A percentile compares a stretch with the other conserved stretches of the same genome.
phyloP scores from a whole-genome alignment of 2,329 filamentous ascomycete genomes.

The Oidium heveae region DNA sequence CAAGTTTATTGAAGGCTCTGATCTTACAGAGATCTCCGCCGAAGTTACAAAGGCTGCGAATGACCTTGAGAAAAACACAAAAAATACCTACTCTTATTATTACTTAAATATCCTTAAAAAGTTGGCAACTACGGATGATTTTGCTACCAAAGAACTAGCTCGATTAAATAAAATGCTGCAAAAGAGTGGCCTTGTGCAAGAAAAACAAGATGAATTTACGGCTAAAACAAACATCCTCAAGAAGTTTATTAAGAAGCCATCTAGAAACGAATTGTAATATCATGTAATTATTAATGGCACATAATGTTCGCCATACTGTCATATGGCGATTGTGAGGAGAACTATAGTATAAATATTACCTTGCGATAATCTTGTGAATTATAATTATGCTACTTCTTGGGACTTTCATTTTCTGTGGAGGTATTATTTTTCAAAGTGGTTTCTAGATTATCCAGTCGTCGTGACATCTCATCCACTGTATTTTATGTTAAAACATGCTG shows the following conservation, averaged over 20 bases:
- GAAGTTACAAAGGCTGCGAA: constrained; percentile 50
- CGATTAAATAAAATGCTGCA: constrained; percentile 55
- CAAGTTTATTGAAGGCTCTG: constrained; percentile 38
- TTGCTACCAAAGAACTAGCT: constrained; percentile 62
- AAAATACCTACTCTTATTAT: constrained; percentile 71
- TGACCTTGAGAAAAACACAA: constrained; percentile 31
- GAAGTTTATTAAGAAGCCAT: constrained; percentile 41
- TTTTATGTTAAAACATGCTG: background rate
- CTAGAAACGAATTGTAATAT: constrained; percentile 15
- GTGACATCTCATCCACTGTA: constrained; percentile 82
- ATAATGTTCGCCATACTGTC: too few relatives aligned
- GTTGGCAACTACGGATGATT: constrained; percentile 50
- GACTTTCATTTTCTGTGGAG: constrained; percentile 4
- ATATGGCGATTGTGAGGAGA: too few relatives aligned
- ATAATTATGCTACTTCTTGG: background rate
- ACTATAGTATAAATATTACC: too few relatives aligned
- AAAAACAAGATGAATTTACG: constrained; percentile 74
- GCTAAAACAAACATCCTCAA: constrained; percentile 71
- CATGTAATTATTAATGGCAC: too few relatives aligned
- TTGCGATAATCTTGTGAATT: too few relatives aligned
- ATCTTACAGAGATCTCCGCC: constrained; percentile 34
- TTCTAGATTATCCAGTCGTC: constrained; percentile 56
- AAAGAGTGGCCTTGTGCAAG: constrained; percentile 63
- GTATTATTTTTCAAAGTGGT: constrained; percentile 9
- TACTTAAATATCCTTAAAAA: constrained; percentile 83